Base-by-base conservation (phyloP, 176 grass and related monocot genomes). In the Urochloa ruziziensis region DNA sequence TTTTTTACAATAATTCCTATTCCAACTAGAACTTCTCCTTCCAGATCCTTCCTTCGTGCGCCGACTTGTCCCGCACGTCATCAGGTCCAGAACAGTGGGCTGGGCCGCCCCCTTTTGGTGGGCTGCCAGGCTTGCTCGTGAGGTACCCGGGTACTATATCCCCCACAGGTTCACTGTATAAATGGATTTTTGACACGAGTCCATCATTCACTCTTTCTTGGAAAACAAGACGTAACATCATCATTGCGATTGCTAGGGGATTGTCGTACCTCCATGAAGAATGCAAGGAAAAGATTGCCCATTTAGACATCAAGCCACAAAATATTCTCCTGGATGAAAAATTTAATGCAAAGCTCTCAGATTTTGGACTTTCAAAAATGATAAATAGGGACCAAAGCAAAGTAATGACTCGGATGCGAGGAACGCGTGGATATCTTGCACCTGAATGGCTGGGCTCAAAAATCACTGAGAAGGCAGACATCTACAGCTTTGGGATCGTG, bases 211-310 rank as follows among this genome's bases (percentile, higher is more conserved):
- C 4, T 37, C 72, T 75, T 15, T 75, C 72, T 3, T 75, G 72
- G 72, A 37, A 57, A 54, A 56, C 49, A 7, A 75, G 48, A 24
- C 49, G 19, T 56, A 36, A 16, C 21, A 57, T 75, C 9, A 75
- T 75, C 19, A 3, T 75, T 1, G 72, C 17, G 0, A 75, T 75
- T 75, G 72, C 72, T 75, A 75, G 51, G 72, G 10, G 49, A 36
- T 57, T 57, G 49, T 56, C 49, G 12, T 75, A 57, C 49, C 72
- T 75, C 21, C 72, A 75, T 37, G 72, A 75, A 56, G 49, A 75
- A 75, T 75, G 72, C 21, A 15, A 57, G 33, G 49, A 75, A 75
- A 75, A 75, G 49, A 75, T 75, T 56, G 73, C 73, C 10, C 73
- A 75, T 57, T 24, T 75, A 30, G 51, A 75, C 8, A 75, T 75